Percentiles rank a stretch among this genome's conserved stretches.
These are phyloP conservation scores for Paspalum notatum DNA, from an alignment of 176 grass and related monocot species.

Conservation along the genomic window DNA sequence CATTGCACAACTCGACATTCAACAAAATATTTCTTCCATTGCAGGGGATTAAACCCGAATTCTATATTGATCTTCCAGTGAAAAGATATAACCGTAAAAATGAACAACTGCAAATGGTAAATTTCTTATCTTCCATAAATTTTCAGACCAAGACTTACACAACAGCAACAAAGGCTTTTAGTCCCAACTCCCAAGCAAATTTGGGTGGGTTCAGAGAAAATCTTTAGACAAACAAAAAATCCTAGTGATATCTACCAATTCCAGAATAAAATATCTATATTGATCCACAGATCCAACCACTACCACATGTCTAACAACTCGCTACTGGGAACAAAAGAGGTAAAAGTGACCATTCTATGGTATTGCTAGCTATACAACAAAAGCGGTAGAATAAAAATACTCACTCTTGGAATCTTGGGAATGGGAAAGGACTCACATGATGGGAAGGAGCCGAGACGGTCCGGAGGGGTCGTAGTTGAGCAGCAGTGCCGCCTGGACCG, in stretches of 20 bases:
- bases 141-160: not conserved
- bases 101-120: not conserved
- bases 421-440: slow-evolving; percentile 52
- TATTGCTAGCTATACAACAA: not conserved
- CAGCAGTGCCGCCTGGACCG: slow-evolving; percentile 66
- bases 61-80: not conserved
- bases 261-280: not conserved
- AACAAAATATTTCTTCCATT: slow-evolving; percentile 10
- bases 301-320: not conserved
- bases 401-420: too few relatives aligned
- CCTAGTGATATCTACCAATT: not conserved
- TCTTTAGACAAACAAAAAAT: too few relatives aligned
- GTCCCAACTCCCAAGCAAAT: too few relatives aligned
- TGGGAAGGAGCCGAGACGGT: slow-evolving; percentile 74
- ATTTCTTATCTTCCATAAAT: not conserved
- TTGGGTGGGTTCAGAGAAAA: not conserved
- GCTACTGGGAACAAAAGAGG: not conserved
- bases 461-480: slow-evolving; percentile 73
- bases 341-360: not conserved
- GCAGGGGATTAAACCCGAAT: not conserved
- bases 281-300: not conserved
- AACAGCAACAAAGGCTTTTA: too few relatives aligned
- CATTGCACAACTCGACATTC: not conserved
- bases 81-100: not conserved
- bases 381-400: not conserved